phyloP scores from a whole-genome alignment of 495 filamentous ascomycete genomes.

The Pseudomonodictys pantanalensis region DNA sequence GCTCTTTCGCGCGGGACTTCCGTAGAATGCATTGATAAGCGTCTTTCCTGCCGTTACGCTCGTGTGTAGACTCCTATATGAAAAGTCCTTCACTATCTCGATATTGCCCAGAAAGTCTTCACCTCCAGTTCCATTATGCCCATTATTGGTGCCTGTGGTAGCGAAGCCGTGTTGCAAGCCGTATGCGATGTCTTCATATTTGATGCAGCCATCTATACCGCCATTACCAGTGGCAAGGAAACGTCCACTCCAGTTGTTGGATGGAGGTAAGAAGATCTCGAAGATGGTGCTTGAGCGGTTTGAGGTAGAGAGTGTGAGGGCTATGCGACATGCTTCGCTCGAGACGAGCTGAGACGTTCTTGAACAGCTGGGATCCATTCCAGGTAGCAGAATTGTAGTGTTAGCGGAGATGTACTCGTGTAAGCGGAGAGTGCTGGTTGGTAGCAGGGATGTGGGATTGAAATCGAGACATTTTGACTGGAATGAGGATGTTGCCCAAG shows the following conservation, averaged over 20 bases:
- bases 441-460: not conserved
- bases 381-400: constrained; percentile 5
- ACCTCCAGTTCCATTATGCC: constrained; percentile 55
- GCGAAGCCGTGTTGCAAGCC: constrained; percentile 51
- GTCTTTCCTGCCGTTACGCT: constrained; percentile 44
- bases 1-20: constrained; percentile 43
- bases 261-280: not conserved
- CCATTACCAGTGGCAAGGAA: constrained; percentile 58
- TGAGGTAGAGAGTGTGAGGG: constrained; percentile 2
- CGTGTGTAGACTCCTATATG: constrained; percentile 48
- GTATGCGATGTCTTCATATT: constrained; percentile 37
- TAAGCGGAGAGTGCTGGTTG: constrained; percentile 1
- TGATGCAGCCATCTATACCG: constrained; percentile 53
- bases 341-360: not conserved
- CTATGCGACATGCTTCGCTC: not conserved
- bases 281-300: not conserved
- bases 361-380: not conserved
- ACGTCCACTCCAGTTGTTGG: constrained; percentile 45
- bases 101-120: constrained; percentile 50
- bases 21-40: constrained; percentile 49
- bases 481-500: not conserved
- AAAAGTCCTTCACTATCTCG: constrained; percentile 52
- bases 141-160: constrained; percentile 55
- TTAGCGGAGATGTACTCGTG: constrained; percentile 2
- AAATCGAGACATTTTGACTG: not conserved